Base-by-base conservation (phyloP, 148 eudicot genomes). In the Salicornia ramosissima region DNA sequence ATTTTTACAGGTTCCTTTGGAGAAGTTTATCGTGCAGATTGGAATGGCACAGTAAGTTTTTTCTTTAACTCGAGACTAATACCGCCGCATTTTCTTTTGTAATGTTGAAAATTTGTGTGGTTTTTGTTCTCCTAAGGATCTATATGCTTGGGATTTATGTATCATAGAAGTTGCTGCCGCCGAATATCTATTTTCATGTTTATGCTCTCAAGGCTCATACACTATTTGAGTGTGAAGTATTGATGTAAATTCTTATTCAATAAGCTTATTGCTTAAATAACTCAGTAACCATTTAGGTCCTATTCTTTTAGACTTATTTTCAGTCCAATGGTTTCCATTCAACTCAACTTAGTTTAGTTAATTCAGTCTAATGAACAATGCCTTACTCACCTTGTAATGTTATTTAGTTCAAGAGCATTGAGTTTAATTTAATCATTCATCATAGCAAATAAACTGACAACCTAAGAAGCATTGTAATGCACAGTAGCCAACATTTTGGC, bases 11-110 rank as follows among this genome's bases (percentile, higher is more conserved):
- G 99, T 58, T 94, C 99, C 72, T 91, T 74, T 81, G 99, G 99
- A 13, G 99, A 94, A 85, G 99, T 94, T 69, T 91, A 88, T 64
- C 97, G 79, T 43, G 92, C 87, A 71, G 99, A 94, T 59, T 94
- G 99, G 99, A 91, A 91, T 82, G 91, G 91, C 72, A 94, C 99
- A 42, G 99, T 94, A 81, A 85, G 97, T 87, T 76, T 11, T 74
- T 24, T 42, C 74, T 46, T 73, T 24, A 18, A 68, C 52, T 5
- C 60, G 25, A 70, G 21, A 71, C 46, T 30, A 42, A 19, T 31
- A 15, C 10, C 25, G 39, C 30, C 6, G 56, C 55, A 18, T 36
- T 24, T 34, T 63, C 49, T 8, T 45, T 70, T 18, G 19, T 45
- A 33, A 33, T 63, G 65, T 53, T n/a, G 18, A 51, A 65, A 64